These are phyloP conservation scores for Verruconis gallopava DNA, from an alignment of 2,329 filamentous ascomycete genomes.

Conservation along the genomic window DNA sequence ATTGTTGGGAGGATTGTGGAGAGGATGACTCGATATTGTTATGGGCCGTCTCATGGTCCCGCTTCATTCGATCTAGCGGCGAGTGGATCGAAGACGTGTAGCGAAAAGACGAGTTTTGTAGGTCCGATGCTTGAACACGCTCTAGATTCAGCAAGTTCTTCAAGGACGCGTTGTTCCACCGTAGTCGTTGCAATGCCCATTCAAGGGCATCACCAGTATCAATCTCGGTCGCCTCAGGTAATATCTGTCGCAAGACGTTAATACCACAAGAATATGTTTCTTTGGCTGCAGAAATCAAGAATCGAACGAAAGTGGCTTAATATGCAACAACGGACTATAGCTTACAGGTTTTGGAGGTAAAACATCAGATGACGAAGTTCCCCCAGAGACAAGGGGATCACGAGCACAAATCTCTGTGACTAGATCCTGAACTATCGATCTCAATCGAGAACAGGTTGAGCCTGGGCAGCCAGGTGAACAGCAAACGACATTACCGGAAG, in stretches of 20 bases:
- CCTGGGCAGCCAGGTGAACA: slow-evolving; percentile 7
- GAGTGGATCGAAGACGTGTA: background rate
- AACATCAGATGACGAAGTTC: background rate
- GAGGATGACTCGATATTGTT: slow-evolving; percentile 2
- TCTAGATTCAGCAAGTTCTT: background rate
- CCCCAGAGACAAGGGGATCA: slow-evolving; percentile 2
- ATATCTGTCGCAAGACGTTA: slow-evolving; percentile 4
- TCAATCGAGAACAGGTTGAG: slow-evolving; percentile 2
- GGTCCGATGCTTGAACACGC: background rate
- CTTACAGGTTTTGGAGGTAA: slow-evolving; percentile 7
- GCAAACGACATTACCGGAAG: background rate
- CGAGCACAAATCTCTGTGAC: slow-evolving; percentile 5
- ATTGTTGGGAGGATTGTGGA: background rate
- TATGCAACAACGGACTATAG: background rate
- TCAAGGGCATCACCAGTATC: slow-evolving; percentile 7
- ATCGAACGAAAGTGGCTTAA: too few relatives aligned
- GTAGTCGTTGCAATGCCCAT: slow-evolving; percentile 8
- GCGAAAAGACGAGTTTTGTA: background rate
- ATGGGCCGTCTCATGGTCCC: slow-evolving; percentile 2
- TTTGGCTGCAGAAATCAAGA: too few relatives aligned
- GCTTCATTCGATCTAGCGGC: slow-evolving; percentile 1
- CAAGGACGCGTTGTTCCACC: slow-evolving; percentile 10
- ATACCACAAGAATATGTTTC: too few relatives aligned
- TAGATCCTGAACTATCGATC: slow-evolving; percentile 7
- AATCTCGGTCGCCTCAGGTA: slow-evolving; percentile 5